phyloP scores from a whole-genome alignment of 805 yeast species.

The Huiozyma sinensis region DNA sequence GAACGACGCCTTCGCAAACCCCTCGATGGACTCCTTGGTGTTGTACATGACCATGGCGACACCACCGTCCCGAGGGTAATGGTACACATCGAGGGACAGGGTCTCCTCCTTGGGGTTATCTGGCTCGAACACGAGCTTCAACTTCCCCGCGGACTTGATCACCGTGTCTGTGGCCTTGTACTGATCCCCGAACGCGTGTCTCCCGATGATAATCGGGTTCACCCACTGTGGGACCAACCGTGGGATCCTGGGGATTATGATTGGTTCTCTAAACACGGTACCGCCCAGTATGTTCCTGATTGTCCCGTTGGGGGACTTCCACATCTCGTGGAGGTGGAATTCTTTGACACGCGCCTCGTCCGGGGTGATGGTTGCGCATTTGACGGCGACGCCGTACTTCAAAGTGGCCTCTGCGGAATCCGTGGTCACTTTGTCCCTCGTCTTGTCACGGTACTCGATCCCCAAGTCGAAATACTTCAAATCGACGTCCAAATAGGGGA shows the following conservation, averaged over 20 bases:
- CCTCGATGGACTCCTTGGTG: conserved; percentile 81
- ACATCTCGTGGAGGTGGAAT: conserved; percentile 86
- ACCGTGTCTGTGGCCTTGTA: conserved; percentile 86
- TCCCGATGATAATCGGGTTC: conserved; percentile 90
- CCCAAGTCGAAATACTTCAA: conserved; percentile 88
- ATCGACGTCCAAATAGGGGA: conserved; percentile 79
- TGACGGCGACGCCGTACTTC: conserved; percentile 85
- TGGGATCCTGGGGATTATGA: conserved; percentile 81
- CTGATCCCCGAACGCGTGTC: conserved; percentile 97
- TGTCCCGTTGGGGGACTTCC: conserved; percentile 96
- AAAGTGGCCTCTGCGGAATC: conserved; percentile 87
- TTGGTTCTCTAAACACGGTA: conserved; percentile 94
- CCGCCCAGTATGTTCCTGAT: conserved; percentile 93
- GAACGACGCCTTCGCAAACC: conserved; percentile 90
- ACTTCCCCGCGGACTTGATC: conserved; percentile 52
- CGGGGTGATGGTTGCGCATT: conserved; percentile 98
- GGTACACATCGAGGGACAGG: conserved; percentile 31
- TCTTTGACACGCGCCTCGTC: conserved; percentile 93
- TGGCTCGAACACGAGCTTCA: conserved; percentile 70
- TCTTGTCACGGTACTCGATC: conserved; percentile 74
- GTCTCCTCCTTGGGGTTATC: conserved; percentile 12
- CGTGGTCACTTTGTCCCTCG: conserved; percentile 77
- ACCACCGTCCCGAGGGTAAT: conserved; percentile 48
- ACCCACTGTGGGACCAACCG: conserved; percentile 87
- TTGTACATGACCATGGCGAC: conserved; percentile 92